Base-by-base conservation (phyloP, 352 stramenopile genomes). In the Globisporangium nodosum region DNA sequence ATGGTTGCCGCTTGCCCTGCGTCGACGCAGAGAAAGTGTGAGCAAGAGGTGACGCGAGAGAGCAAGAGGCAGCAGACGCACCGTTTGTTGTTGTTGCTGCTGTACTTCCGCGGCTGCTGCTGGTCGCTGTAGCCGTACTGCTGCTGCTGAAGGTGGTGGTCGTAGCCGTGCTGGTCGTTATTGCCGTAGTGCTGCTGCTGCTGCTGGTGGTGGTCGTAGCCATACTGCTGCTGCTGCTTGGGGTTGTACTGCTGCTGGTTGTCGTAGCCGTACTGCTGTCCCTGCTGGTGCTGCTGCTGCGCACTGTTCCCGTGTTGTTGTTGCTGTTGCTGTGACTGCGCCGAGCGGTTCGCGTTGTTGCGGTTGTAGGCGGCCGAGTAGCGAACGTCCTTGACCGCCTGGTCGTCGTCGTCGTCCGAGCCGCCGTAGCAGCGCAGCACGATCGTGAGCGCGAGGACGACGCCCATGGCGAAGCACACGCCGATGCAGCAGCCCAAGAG, bases 361-460 rank as follows among this genome's bases (percentile, higher is more conserved):
- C 24, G 31, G 33, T 31, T 47, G 42, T 64, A 52, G 40, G 43
- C 33, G 21, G 33, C 47, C 24, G 51, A 31, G 48, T 56, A 37
- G 51, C 51, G 24, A 21, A 56, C 35, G 16, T 47, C 24, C 50
- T 54, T 54, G 11, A 20, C 20, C 3, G 37, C 37, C n/a, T 31
- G 53, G 37, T 62, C 42, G 21, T 65, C 43, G 24, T 74, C 74
- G 37, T 69, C 54, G 31, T 42, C 63, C 31, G 65, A 61, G 6
- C 65, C 61, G 30, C 65, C 61, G 30, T 81, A 71, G 45, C 64
- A 63, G 52, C 77, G 79, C 24, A 92, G 60, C 62, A 88, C 58
- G 21, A 75, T 74, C 11, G 84, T 74, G 59, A 93, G 81, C 42
- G 60, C 68, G 1, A 92, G 65, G 20, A 92, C 67, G 3, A 76